These are phyloP conservation scores for Candida pini DNA, from an alignment of 805 yeast genomes.

Conservation along the genomic window DNA sequence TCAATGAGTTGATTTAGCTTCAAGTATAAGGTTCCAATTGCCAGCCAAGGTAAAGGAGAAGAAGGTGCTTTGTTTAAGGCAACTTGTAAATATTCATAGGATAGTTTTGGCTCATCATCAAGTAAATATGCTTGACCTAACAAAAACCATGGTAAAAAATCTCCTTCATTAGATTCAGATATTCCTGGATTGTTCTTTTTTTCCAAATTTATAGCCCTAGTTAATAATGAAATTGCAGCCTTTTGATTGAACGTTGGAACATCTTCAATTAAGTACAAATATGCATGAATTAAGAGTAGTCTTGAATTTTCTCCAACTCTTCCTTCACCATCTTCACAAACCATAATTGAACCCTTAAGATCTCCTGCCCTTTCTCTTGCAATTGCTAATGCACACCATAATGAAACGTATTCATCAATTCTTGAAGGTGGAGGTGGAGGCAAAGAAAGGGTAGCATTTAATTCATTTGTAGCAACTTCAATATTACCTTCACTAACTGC, in stretches of 20 bases:
- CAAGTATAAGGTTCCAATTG: conserved; percentile 57
- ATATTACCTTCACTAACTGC: conserved; percentile 46
- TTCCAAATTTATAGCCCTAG: conserved; percentile 25
- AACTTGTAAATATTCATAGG: conserved; percentile 51
- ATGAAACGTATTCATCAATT: conserved; percentile 40
- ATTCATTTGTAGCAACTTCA: conserved; percentile 44
- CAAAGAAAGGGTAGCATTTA: conserved; percentile 43
- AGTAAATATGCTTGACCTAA: conserved; percentile 48
- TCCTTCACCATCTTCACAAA: conserved; percentile 43
- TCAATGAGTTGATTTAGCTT: conserved; percentile 57
- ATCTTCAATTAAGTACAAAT: conserved; percentile 35
- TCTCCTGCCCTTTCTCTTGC: conserved; percentile 48
- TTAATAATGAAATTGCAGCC: conserved; percentile 32
- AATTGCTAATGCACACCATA: conserved; percentile 50
- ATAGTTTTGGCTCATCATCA: conserved; percentile 40
- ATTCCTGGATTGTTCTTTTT: conserved; percentile 11
- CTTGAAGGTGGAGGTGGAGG: conserved; percentile 43
- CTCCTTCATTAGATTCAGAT: conserved; percentile 30
- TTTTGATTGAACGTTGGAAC: conserved; percentile 28
- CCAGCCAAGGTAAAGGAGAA: conserved; percentile 61
- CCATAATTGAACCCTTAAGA: conserved; percentile 41
- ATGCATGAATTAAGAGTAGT: conserved; percentile 43
- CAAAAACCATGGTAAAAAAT: conserved; percentile 54
- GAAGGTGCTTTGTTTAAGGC: conserved; percentile 48
- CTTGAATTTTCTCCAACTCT: conserved; percentile 41